These are phyloP conservation scores for Auricularia auricula-judae DNA, from an alignment of 768 basidiomycete genomes.

Conservation along the genomic window DNA sequence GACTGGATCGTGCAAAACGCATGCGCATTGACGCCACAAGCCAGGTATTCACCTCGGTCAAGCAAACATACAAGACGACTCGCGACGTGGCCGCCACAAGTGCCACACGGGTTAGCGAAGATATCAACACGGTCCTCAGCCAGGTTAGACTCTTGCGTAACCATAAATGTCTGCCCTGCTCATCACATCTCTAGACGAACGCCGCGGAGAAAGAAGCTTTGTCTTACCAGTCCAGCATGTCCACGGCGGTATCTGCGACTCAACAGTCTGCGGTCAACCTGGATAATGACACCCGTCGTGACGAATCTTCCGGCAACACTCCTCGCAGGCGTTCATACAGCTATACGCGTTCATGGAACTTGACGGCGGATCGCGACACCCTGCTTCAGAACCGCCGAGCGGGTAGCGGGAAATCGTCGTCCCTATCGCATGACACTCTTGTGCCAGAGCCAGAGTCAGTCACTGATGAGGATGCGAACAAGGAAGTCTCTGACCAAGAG, in stretches of 20 bases:
- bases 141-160: not conserved
- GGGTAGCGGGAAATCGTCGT: not conserved
- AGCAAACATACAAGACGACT: conserved; percentile 24
- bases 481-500: not conserved
- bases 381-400: conserved; percentile 31
- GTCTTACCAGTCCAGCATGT: not conserved
- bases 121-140: not conserved
- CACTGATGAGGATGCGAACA: not conserved
- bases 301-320: conserved; percentile 58
- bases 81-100: conserved; percentile 30
- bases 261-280: not conserved
- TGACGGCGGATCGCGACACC: conserved; percentile 52
- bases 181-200: not conserved
- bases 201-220: not conserved
- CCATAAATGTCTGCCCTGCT: not conserved
- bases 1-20: conserved; percentile 51
- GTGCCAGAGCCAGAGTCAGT: not conserved
- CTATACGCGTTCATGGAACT: conserved; percentile 59
- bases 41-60: conserved; percentile 27
- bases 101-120: conserved; percentile 30
- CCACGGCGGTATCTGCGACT: not conserved
- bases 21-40: conserved; percentile 42
- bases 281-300: conserved; percentile 18
- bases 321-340: conserved; percentile 68
- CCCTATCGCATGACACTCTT: not conserved